Evolutionary conservation across 495 filamentous ascomycete species (phyloP).

Genomic region (Aspergillus sclerotiicarbonarius): DNA sequence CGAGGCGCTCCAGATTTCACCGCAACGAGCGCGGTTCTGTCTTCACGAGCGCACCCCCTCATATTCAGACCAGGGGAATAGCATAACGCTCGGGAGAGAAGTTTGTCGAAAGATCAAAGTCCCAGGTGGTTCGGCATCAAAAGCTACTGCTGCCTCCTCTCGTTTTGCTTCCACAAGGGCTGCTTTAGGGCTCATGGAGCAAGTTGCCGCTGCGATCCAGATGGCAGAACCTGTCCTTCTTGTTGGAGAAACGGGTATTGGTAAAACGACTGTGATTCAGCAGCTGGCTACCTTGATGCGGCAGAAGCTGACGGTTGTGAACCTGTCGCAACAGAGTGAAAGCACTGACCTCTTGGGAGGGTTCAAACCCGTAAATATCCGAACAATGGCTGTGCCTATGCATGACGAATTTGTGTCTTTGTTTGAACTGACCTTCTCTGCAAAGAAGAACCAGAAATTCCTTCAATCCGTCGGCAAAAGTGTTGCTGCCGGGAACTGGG

Average conservation of each 20-base stretch:
- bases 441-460: slow-evolving; percentile 82
- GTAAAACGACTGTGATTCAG: slow-evolving; percentile 94
- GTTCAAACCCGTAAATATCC: slow-evolving; percentile 90
- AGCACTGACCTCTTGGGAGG: slow-evolving; percentile 89
- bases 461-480: slow-evolving; percentile 74
- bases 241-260: slow-evolving; percentile 96
- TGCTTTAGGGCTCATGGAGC: slow-evolving; percentile 62
- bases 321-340: slow-evolving; percentile 97
- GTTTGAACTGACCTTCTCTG: slow-evolving; percentile 80
- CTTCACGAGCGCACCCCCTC: slow-evolving; percentile 65
- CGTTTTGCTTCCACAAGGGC: slow-evolving; percentile 47
- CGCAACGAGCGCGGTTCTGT: slow-evolving; percentile 70
- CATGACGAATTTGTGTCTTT: slow-evolving; percentile 92
- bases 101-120: slow-evolving; percentile 46
- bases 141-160: slow-evolving; percentile 35
- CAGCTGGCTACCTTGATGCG: slow-evolving; percentile 81
- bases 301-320: slow-evolving; percentile 82
- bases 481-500: slow-evolving; percentile 81
- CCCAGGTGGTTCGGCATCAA: slow-evolving; percentile 33
- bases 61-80: slow-evolving; percentile 55
- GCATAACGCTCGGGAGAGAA: slow-evolving; percentile 66
- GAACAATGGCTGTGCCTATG: slow-evolving; percentile 82
- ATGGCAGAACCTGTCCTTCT: slow-evolving; percentile 85
- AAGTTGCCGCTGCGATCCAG: slow-evolving; percentile 76
- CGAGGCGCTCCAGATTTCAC: slow-evolving; percentile 79